Evolutionary conservation across 805 yeast species (phyloP).

Genomic region (Starmerella powellii): DNA sequence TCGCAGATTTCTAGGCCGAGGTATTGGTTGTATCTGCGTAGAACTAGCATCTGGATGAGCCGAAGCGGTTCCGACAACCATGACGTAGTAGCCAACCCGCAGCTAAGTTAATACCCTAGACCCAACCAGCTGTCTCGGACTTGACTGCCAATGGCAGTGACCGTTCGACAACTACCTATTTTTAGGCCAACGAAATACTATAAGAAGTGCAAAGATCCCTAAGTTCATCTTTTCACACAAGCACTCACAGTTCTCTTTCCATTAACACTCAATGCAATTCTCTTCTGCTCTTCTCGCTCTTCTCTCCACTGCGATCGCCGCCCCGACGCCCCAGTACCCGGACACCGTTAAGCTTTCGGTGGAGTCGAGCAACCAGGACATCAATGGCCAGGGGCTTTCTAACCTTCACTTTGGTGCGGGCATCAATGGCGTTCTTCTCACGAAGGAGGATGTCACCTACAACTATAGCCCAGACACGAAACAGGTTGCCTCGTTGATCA

Average conservation of each 20-base stretch:
- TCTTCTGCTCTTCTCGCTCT: not conserved
- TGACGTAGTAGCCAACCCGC: too few species aligned
- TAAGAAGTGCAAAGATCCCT: not conserved
- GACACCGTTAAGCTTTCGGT: constrained; percentile 3
- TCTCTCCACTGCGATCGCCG: not conserved
- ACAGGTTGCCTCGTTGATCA: not conserved
- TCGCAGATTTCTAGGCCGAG: too few species aligned
- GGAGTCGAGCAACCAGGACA: constrained; percentile 6
- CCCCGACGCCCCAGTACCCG: not conserved
- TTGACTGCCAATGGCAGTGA: too few species aligned
- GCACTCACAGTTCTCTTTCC: not conserved
- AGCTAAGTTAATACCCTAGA: too few species aligned
- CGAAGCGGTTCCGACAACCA: too few species aligned
- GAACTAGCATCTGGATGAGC: too few species aligned
- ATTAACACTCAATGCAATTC: not conserved
- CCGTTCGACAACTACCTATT: not conserved
- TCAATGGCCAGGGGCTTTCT: constrained; percentile 5
- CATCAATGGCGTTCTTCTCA: constrained; percentile 10
- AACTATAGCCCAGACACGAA: not conserved
- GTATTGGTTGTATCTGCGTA: too few species aligned
- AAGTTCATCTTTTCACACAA: not conserved
- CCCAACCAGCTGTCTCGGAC: too few species aligned
- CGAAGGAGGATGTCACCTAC: not conserved
- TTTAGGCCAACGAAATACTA: not conserved
- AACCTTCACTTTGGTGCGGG: constrained; percentile 17